Evolutionary conservation across 768 basidiomycete species (phyloP), one percentile per base, ranked within the genome.

Genomic region (Kwoniella sp.): DNA sequence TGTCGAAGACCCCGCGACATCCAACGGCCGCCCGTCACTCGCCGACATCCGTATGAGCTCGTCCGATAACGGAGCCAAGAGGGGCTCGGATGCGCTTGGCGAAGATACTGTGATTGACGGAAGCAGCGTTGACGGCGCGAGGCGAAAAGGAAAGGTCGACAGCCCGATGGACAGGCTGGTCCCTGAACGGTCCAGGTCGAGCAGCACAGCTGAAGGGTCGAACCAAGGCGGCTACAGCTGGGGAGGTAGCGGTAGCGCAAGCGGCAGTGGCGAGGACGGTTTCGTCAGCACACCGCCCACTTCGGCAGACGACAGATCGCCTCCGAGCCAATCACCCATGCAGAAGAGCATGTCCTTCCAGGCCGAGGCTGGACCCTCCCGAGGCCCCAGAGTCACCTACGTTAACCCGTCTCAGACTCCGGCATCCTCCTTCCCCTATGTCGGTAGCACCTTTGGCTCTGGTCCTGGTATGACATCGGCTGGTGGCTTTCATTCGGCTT

Each of bases 331-430:
- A 9, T 7, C 8, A 5, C 3, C 28, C 11, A 7, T 26, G 7
- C 12, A 43, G 6, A 10, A 10, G n/a, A n/a, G n/a, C n/a, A n/a
- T n/a, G n/a, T n/a, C n/a, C 50, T n/a, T 37, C 48, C 27, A 52
- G 29, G 9, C 44, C 5, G 45, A 54, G 23, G 52, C 52, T n/a
- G 52, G 45, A 1, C 52, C 52, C 3, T 54, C 53, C 12, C 40
- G 34, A 14, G 46, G 38, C 2, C 59, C 58, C n/a, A 52, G 61
- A 25, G 57, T 60, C 32, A 67, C 68, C 31, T 73, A 70, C 48
- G 60, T 68, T 43, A 73, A 73, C 48, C 70, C 70, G 6, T 64
- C 65, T 0, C 61, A 65, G 17, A 63, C 56, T 5, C 53, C 56
- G 14, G 45, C 65, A 5, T 36, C 38, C 3, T 33, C 52, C 2